These are phyloP conservation scores for Geopyxis carbonaria DNA, from an alignment of 495 filamentous ascomycete species.

Conservation along the genomic window DNA sequence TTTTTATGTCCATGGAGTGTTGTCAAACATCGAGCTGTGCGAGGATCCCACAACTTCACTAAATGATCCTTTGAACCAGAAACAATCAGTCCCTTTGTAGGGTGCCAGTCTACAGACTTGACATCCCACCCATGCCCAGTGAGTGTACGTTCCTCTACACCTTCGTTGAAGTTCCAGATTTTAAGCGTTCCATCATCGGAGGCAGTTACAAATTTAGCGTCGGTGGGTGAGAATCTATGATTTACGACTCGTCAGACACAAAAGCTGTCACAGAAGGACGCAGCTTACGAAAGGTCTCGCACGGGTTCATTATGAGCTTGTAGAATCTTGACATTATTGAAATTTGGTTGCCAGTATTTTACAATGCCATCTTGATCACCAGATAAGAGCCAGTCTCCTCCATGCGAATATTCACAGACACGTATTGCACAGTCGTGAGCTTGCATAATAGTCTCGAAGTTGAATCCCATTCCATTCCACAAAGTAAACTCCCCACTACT, in stretches of 20 bases:
- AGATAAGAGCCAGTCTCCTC: slow-evolving; percentile 89
- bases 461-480: slow-evolving; percentile 98
- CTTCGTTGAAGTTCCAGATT: slow-evolving; percentile 90
- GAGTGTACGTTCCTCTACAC: slow-evolving; percentile 59
- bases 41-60: slow-evolving; percentile 94
- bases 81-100: slow-evolving; percentile 80
- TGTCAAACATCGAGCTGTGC: slow-evolving; percentile 73
- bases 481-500: slow-evolving; percentile 95
- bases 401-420: slow-evolving; percentile 75
- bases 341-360: slow-evolving; percentile 98
- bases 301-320: slow-evolving; percentile 81
- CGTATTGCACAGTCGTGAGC: slow-evolving; percentile 90
- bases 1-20: slow-evolving; percentile 97
- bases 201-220: slow-evolving; percentile 88
- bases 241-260: background rate
- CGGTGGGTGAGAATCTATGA: slow-evolving; percentile 59
- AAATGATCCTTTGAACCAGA: slow-evolving; percentile 95
- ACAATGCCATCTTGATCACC: slow-evolving; percentile 87
- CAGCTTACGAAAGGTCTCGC: slow-evolving; percentile 52
- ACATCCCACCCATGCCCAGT: slow-evolving; percentile 92
- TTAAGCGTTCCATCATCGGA: slow-evolving; percentile 85
- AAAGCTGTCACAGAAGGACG: background rate
- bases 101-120: slow-evolving; percentile 94
- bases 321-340: slow-evolving; percentile 93
- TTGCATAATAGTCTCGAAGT: slow-evolving; percentile 98